Evolutionary conservation across 2,329 filamentous ascomycete genomes (phyloP).

Genomic region (Beauveria sp.): DNA sequence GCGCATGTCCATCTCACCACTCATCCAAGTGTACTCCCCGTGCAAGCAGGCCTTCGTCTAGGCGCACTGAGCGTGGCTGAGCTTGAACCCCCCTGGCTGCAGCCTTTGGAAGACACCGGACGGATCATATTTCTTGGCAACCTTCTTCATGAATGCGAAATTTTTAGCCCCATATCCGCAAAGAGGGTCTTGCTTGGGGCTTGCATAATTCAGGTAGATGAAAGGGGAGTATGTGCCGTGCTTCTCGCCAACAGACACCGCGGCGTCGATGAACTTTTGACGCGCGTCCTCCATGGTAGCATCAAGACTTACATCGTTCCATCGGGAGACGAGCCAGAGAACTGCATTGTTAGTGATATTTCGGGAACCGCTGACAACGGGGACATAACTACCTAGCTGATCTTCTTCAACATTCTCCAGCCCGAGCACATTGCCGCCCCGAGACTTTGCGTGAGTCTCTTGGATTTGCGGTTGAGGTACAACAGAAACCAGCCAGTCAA

Average conservation of each 20-base stretch:
- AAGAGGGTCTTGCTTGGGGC: conserved; percentile 29
- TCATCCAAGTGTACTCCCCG: neutral
- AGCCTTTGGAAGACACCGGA: conserved; percentile 25
- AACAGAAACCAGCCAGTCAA: conserved; percentile 15
- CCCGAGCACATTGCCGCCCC: conserved; percentile 13
- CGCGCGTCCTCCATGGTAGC: conserved; percentile 4
- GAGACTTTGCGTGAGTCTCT: neutral
- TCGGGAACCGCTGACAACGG: neutral
- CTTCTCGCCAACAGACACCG: conserved; percentile 4
- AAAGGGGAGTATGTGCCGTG: conserved; percentile 11
- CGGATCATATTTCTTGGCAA: conserved; percentile 27
- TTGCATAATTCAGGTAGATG: conserved; percentile 37
- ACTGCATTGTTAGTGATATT: neutral
- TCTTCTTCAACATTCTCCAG: conserved; percentile 7
- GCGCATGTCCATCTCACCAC: neutral
- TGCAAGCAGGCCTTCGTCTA: neutral
- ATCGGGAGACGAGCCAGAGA: conserved; percentile 12
- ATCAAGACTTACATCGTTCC: conserved; percentile 12
- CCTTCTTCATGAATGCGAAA: conserved; percentile 20
- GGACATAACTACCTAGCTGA: conserved; percentile 12
- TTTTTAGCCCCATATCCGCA: conserved; percentile 30
- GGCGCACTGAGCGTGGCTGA: conserved; percentile 4
- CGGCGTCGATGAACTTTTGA: conserved; percentile 4
- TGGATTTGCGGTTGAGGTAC: conserved; percentile 14
- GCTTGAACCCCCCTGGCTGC: conserved; percentile 22